Base-by-base conservation (phyloP, 2,329 filamentous ascomycete species). In the Lachnellula suecica region DNA sequence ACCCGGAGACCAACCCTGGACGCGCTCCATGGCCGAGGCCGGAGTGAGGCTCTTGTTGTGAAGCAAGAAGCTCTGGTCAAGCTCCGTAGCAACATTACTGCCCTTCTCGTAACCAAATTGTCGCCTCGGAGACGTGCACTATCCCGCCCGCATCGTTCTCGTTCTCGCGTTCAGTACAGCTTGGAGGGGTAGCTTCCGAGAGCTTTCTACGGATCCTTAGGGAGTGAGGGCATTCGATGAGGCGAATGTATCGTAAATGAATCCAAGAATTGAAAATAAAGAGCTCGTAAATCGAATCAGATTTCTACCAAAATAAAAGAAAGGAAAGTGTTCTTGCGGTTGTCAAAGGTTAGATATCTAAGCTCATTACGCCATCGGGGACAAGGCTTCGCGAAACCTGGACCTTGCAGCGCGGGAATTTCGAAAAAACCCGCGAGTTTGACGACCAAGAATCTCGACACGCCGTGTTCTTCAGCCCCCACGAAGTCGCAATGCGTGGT, bases 31-130 rank as follows among this genome's bases (percentile, higher is more conserved):
- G 38, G 52, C 52, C 57, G 57, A 8, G 56, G 51, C 42, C 52
- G 57, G 10, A 59, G 27, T 15, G 56, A 51, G 48, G 54, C 54
- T 61, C 62, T 63, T 50, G 53, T 54, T 40, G 43, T 52, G 37
- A 60, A 60, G 60, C 63, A 66, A 47, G 61, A 58, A 60, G 61
- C 60, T 63, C 58, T 57, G 22, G 57, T 44, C 29, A 68, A 55
- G 51, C 51, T 58, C 51, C 61, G 59, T 40, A 63, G 27, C 29
- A 67, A 64, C 65, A 68, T 69, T 8, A 46, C 63, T 44, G 47
- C 41, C 22, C 49, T 50, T 42, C 35, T 48, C 44, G 20, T 38
- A 44, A 40, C 46, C 47, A 27, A 47, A 17, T 45, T 50, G 56
- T 63, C 54, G 51, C 56, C 57, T 31, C 50, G 48, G 47, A 47